These are phyloP conservation scores for Citrullus amarus DNA, from an alignment of 306 rosid genomes.

Conservation along the genomic window DNA sequence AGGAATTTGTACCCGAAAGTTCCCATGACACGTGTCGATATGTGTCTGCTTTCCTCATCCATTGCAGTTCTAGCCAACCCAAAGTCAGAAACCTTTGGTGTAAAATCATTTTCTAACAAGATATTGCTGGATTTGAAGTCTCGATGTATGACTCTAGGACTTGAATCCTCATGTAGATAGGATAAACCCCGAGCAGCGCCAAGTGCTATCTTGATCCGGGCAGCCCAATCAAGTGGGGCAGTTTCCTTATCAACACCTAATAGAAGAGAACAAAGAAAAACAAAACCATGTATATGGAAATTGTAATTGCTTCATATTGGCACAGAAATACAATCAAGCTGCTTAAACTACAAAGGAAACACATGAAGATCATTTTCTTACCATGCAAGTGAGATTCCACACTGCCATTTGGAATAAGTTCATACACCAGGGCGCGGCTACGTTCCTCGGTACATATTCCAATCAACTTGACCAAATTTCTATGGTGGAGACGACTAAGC, in stretches of 20 bases:
- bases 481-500: constrained; percentile 98
- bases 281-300: constrained; percentile 6
- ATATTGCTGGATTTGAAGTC: constrained; percentile 96
- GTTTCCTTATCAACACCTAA: constrained; percentile 65
- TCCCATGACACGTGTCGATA: constrained; percentile 98
- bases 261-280: constrained; percentile 11
- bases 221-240: constrained; percentile 63
- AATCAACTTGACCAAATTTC: constrained; percentile 86
- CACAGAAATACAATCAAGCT: neutral
- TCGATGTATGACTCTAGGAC: constrained; percentile 90
- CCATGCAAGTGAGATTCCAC: constrained; percentile 98
- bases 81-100: constrained; percentile 92
- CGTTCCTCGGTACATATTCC: constrained; percentile 75
- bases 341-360: neutral
- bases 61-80: constrained; percentile 90
- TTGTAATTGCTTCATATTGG: neutral
- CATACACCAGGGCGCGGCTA: constrained; percentile 78
- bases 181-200: constrained; percentile 96
- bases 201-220: constrained; percentile 84
- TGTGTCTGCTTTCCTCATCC: constrained; percentile 71
- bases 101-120: constrained; percentile 82
- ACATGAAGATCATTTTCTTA: constrained; percentile 10
- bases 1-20: constrained; percentile 70
- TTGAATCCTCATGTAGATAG: constrained; percentile 93
- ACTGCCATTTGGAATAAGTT: constrained; percentile 92